These are phyloP conservation scores for Chaetomiaceae sp. DNA, from an alignment of 2,329 filamentous ascomycete genomes.

Conservation along the genomic window DNA sequence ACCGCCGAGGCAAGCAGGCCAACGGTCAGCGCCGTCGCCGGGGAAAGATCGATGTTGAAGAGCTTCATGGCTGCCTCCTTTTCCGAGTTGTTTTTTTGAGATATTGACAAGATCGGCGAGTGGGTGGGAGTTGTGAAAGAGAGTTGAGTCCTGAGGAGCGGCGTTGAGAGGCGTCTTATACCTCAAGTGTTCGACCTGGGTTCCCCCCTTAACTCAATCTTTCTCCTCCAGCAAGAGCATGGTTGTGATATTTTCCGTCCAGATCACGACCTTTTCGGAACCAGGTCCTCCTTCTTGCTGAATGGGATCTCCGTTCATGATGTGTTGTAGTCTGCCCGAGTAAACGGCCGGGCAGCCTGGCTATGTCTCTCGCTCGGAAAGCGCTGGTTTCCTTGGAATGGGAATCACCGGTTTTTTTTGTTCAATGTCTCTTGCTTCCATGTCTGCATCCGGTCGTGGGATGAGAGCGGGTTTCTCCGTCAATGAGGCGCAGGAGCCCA, in stretches of 20 bases:
- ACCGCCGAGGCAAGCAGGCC: slow-evolving; percentile 7
- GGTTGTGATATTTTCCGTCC: not conserved
- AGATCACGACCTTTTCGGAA: not conserved
- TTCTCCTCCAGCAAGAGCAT: not conserved
- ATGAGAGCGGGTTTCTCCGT: not conserved
- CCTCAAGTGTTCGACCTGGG: too few species aligned
- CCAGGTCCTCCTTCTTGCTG: not conserved
- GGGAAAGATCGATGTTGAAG: not conserved
- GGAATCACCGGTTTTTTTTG: not conserved
- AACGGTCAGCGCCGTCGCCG: not conserved
- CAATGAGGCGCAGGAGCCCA: not conserved
- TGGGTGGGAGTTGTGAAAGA: not conserved
- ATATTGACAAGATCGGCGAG: not conserved
- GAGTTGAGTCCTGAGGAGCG: not conserved
- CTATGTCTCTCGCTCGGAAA: too few species aligned
- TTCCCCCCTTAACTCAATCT: not conserved
- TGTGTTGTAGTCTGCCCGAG: not conserved
- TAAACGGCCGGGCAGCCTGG: not conserved
- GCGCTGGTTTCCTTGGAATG: not conserved
- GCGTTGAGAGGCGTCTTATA: not conserved
- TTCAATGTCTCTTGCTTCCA: not conserved
- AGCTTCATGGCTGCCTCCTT: not conserved
- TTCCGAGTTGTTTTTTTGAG: not conserved
- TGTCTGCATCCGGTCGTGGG: not conserved
- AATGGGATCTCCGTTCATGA: not conserved